These are phyloP conservation scores for Backusella psychrophila DNA, from an alignment of 192 early-diverging fungal species.

Conservation along the genomic window DNA sequence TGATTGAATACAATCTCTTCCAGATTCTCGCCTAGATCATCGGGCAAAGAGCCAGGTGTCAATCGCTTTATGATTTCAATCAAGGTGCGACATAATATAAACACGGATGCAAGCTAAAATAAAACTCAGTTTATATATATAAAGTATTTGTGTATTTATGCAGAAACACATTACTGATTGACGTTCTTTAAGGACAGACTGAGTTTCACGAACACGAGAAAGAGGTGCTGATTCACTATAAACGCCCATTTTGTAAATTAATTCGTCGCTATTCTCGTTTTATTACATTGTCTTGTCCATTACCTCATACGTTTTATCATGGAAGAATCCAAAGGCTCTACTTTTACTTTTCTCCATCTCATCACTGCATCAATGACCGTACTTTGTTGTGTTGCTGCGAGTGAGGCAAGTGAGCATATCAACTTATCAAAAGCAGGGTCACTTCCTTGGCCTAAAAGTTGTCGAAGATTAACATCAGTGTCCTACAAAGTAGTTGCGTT, in stretches of 20 bases:
- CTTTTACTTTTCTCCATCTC: conserved; percentile 71
- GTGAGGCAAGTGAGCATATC: conserved; percentile 70
- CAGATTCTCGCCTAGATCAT: conserved; percentile 81
- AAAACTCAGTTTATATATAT: conserved; percentile 2
- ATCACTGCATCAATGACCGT: conserved; percentile 80
- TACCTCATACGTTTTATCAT: conserved; percentile 35
- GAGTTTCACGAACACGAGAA: conserved; percentile 47
- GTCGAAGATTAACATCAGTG: conserved; percentile 59
- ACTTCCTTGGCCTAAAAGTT: conserved; percentile 57
- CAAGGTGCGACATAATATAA: conserved; percentile 85
- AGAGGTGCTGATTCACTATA: conserved; percentile 33
- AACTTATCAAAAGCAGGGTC: conserved; percentile 84
- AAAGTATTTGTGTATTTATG: not conserved
- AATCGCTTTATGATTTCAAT: conserved; percentile 82
- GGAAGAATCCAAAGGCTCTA: conserved; percentile 42
- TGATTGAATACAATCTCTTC: conserved; percentile 96
- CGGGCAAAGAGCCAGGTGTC: conserved; percentile 65
- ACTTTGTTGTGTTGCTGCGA: conserved; percentile 83
- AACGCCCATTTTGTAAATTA: not conserved
- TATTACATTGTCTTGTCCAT: not conserved
- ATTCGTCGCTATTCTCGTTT: not conserved
- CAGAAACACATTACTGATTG: conserved; percentile 46
- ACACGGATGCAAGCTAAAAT: conserved; percentile 63
- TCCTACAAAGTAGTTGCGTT: conserved; percentile 41
- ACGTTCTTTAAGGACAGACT: conserved; percentile 57